Conservation (phyloP, 2,329 filamentous ascomycete species). For the Colletotrichum abscissum region DNA sequence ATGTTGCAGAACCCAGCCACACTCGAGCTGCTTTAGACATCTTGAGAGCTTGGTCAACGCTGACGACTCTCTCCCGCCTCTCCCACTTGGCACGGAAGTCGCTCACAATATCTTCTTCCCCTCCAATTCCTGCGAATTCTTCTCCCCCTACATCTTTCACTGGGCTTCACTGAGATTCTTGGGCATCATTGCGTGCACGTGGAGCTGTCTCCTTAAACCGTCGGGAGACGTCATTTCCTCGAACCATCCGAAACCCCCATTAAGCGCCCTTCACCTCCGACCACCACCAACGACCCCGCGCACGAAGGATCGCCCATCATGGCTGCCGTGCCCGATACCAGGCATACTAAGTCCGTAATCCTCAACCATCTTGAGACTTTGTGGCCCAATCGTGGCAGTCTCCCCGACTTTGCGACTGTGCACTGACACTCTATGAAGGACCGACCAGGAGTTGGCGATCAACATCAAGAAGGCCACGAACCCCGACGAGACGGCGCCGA, state of each 20-base stretch:
- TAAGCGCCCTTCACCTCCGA: slow-evolving; percentile 10
- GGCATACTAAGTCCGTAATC: slow-evolving; percentile 36
- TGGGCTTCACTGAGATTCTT: background rate
- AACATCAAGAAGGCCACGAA: slow-evolving; percentile 79
- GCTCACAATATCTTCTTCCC: slow-evolving; percentile 13
- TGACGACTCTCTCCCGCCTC: slow-evolving; percentile 35
- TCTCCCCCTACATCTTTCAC: background rate
- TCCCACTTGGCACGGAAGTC: slow-evolving; percentile 28
- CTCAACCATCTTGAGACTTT: background rate
- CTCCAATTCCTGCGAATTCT: background rate
- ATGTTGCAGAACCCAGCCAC: slow-evolving; percentile 36
- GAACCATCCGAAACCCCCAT: slow-evolving; percentile 16
- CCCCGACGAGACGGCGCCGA: slow-evolving; percentile 74
- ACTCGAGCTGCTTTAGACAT: slow-evolving; percentile 28
- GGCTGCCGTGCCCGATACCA: slow-evolving; percentile 34
- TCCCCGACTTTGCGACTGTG: background rate
- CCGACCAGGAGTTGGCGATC: slow-evolving; percentile 75
- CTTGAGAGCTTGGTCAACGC: slow-evolving; percentile 32
- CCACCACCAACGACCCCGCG: slow-evolving; percentile 17
- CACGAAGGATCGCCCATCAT: slow-evolving; percentile 27
- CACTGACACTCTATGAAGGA: slow-evolving; percentile 54
- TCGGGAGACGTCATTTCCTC: slow-evolving; percentile 31
- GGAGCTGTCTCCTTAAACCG: slow-evolving; percentile 23
- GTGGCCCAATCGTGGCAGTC: background rate
- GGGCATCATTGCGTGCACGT: slow-evolving; percentile 20